These are phyloP conservation scores for Phytophthora rubi DNA, from an alignment of 352 stramenopile genomes.

Conservation along the genomic window DNA sequence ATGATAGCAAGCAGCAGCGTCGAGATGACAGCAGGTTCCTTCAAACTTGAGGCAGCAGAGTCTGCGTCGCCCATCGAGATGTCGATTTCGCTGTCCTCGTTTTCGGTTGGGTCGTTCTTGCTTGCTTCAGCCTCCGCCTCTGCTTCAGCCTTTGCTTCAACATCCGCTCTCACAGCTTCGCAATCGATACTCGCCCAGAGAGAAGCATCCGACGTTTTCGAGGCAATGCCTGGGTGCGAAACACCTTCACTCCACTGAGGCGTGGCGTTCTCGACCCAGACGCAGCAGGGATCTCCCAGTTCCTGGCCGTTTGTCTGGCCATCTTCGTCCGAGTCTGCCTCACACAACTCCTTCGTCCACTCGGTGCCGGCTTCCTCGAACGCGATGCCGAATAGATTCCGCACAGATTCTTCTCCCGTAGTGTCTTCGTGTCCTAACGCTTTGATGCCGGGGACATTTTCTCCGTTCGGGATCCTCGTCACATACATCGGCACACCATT, in stretches of 20 bases:
- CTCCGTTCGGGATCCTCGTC: slow-evolving; percentile 35
- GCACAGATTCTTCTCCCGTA: slow-evolving; percentile 18
- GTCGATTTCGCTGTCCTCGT: slow-evolving; percentile 30
- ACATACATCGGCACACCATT: slow-evolving; percentile 28
- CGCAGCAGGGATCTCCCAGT: slow-evolving; percentile 81
- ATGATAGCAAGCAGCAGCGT: slow-evolving; percentile 5
- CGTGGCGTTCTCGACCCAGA: slow-evolving; percentile 40
- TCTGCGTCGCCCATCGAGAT: slow-evolving; percentile 28
- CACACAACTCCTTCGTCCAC: slow-evolving; percentile 57
- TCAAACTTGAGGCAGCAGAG: neutral
- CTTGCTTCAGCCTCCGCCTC: slow-evolving; percentile 23
- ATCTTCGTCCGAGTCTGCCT: slow-evolving; percentile 79
- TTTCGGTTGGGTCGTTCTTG: slow-evolving; percentile 27
- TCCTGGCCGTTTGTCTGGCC: slow-evolving; percentile 86
- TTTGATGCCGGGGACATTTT: slow-evolving; percentile 33
- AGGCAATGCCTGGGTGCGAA: slow-evolving; percentile 35
- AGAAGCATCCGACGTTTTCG: slow-evolving; percentile 29
- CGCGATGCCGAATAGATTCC: slow-evolving; percentile 57
- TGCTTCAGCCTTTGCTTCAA: slow-evolving; percentile 18
- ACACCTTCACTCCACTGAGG: slow-evolving; percentile 25
- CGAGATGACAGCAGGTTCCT: neutral
- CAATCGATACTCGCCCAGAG: slow-evolving; percentile 28
- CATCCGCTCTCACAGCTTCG: slow-evolving; percentile 17
- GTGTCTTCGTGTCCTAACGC: slow-evolving; percentile 44
- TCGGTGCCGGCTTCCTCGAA: slow-evolving; percentile 37